Percentiles rank a stretch among this genome's conserved stretches.
phyloP scores from a whole-genome alignment of 345 rosid species.

The Murraya paniculata region DNA sequence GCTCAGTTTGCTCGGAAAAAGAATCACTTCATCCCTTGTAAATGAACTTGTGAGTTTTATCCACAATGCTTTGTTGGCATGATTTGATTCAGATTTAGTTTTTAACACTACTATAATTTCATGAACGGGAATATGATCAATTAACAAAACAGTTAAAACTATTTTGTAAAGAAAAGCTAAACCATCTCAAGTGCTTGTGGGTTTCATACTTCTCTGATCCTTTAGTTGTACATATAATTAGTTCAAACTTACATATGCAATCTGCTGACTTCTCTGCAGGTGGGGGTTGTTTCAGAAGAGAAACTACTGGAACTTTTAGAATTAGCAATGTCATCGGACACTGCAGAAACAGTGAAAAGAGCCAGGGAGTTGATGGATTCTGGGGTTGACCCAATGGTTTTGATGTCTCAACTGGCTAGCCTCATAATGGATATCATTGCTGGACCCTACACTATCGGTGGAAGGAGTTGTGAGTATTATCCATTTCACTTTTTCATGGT shows the following conservation, averaged over 20 bases:
- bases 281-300: constrained; percentile 95
- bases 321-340: constrained; percentile 93
- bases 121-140: not conserved
- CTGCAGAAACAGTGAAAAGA: constrained; percentile 89
- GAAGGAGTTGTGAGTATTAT: constrained; percentile 68
- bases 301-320: constrained; percentile 88
- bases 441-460: constrained; percentile 73
- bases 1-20: constrained; percentile 89
- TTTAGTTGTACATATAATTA: not conserved
- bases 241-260: constrained; percentile 5
- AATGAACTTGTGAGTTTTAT: constrained; percentile 86
- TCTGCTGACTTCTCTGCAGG: constrained; percentile 40
- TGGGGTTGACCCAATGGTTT: constrained; percentile 86
- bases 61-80: not conserved
- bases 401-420: constrained; percentile 98
- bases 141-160: not conserved
- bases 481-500: not conserved
- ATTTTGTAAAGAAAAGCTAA: not conserved
- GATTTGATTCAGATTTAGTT: not conserved
- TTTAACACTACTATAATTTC: not conserved
- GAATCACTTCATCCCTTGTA: constrained; percentile 74
- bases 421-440: constrained; percentile 97
- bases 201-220: not conserved
- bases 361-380: constrained; percentile 93
- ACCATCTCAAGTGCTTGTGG: not conserved